Evolutionary conservation across 768 basidiomycete genomes (phyloP), one percentile per base, ranked within the genome.

Genomic region (Tephrocybe sp.): DNA sequence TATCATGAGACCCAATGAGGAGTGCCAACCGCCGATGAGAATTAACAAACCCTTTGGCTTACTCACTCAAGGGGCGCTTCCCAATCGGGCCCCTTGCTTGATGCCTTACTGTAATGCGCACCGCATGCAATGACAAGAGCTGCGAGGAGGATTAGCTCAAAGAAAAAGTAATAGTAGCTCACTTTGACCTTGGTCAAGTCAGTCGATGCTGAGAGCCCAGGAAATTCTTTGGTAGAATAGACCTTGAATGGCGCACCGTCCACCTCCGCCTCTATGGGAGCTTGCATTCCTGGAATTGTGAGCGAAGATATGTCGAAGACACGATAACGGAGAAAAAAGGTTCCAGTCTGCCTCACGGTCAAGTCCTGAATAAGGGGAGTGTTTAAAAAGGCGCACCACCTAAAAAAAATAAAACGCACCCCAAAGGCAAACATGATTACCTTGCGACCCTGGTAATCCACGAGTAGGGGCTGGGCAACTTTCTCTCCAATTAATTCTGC

Each of bases 221-320:
- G 87, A 62, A 88, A 88, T 64, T 84, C 82, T 53, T 86, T 82
- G 1, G 87, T 86, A 16, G 84, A 83, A 59, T 84, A 86, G 15
- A 88, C 78, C 57, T 73, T 75, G 70, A 88, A 88, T 8, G 77
- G 61, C 0, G 82, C 83, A 3, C 87, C 84, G 51, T 77, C 83
- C 40, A 78, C 73, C 54, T 88, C 83, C n/a, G 84, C 77, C 55
- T 83, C 75, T 18, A 85, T 67, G 19, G 74, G 68, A 52, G 59
- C 42, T 52, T 59, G 53, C 49, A 58, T 60, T 29, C 53, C 60
- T n/a, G 64, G 68, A 39, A 47, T 37, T 41, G 64, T 55, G 52
- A 60, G 42, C 58, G 78, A 70, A 64, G 76, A 64, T 21, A 88
- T 69, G 62, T 86, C 83, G 65, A 88, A 85, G 42, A 75, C 74